A percentile compares a stretch with the other conserved stretches of the same genome.
Conservation (phyloP, 768 basidiomycete species). For the Serendipita sp. region DNA sequence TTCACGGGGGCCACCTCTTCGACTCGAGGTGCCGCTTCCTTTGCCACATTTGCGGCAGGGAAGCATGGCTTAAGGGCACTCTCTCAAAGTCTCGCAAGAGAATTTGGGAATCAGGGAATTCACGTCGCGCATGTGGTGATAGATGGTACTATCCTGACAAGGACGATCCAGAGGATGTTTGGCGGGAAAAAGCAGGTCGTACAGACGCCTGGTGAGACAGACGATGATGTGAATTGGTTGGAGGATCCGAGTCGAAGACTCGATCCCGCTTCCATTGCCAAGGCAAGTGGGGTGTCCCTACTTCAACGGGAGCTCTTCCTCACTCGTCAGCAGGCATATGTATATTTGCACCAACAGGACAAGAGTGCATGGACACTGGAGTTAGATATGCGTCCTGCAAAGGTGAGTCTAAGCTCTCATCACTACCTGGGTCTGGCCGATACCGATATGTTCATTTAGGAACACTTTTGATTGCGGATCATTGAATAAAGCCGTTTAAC, state of each 20-base stretch:
- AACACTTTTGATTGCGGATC: not conserved
- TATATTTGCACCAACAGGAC: conserved; percentile 13
- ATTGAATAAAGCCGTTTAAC: too few species aligned
- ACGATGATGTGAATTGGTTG: conserved; percentile 24
- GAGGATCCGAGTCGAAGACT: conserved; percentile 34
- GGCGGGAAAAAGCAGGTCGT: conserved; percentile 3
- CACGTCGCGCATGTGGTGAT: conserved; percentile 49
- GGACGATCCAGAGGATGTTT: conserved; percentile 17
- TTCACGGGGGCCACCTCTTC: conserved; percentile 65
- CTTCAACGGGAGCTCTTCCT: not conserved
- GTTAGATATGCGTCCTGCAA: conserved; percentile 11
- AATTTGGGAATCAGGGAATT: conserved; percentile 59
- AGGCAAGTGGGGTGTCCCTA: conserved; percentile 23
- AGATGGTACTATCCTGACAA: conserved; percentile 27
- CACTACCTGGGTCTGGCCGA: not conserved
- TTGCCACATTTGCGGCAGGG: conserved; percentile 46
- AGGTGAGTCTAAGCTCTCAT: not conserved
- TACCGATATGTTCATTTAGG: not conserved
- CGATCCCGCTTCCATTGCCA: conserved; percentile 52
- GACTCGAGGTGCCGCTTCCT: conserved; percentile 41
- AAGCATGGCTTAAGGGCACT: conserved; percentile 50
- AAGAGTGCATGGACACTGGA: conserved; percentile 15
- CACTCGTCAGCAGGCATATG: conserved; percentile 7
- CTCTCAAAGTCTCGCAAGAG: conserved; percentile 57
- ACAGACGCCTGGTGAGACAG: conserved; percentile 14